These are phyloP conservation scores for Pseudogymnoascus sp. DNA, from an alignment of 2,329 filamentous ascomycete species.

Conservation along the genomic window DNA sequence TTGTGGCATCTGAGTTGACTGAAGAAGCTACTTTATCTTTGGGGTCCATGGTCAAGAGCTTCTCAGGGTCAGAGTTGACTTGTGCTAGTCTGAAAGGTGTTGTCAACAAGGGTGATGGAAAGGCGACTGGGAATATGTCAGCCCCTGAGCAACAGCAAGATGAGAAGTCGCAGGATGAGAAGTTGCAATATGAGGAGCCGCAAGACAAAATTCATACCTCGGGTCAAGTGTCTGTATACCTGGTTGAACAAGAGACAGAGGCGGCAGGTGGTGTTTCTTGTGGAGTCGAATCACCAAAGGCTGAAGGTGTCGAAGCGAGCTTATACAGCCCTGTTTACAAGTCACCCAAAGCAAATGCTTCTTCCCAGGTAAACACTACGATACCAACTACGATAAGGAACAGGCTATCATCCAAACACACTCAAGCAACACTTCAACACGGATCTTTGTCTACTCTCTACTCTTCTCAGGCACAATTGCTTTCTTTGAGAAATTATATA, in stretches of 20 bases:
- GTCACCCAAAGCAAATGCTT: not conserved
- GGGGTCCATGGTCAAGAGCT: not conserved
- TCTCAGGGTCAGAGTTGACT: not conserved
- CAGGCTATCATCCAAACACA: not conserved
- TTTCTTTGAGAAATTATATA: not conserved
- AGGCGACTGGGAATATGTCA: not conserved
- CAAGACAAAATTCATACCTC: not conserved
- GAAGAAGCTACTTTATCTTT: not conserved
- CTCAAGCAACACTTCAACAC: not conserved
- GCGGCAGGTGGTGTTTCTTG: not conserved
- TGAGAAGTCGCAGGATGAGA: not conserved
- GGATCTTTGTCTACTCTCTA: not conserved
- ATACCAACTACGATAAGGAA: not conserved
- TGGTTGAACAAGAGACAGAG: not conserved
- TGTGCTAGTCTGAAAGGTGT: not conserved
- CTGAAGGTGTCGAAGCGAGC: not conserved
- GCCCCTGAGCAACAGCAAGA: not conserved
- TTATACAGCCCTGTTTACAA: conserved; percentile 3
- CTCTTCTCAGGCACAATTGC: not conserved
- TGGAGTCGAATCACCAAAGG: not conserved
- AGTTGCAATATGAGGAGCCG: not conserved
- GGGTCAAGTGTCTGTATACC: not conserved
- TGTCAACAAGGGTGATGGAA: not conserved
- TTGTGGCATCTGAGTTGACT: too few relatives aligned
- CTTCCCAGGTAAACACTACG: not conserved